Percentiles rank a stretch among this genome's conserved stretches.
These are phyloP conservation scores for Aspergillus incahuasiensis DNA, from an alignment of 495 filamentous ascomycete genomes.

Conservation along the genomic window DNA sequence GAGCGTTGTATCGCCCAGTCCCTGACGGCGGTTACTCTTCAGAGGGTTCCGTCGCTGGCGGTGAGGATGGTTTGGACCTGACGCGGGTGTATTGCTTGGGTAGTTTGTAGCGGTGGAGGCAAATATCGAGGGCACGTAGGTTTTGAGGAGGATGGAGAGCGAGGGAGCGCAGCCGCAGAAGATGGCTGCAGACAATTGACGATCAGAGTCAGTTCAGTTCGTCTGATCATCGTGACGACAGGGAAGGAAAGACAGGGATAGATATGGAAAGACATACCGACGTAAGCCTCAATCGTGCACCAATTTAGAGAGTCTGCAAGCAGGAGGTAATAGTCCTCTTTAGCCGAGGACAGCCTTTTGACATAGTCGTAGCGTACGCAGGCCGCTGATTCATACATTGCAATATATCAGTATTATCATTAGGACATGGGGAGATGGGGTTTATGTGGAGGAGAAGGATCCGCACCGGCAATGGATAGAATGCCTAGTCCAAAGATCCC, in stretches of 20 bases:
- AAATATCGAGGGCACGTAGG: neutral
- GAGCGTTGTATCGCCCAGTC: neutral
- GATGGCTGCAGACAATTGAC: constrained; percentile 10
- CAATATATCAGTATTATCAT: no score
- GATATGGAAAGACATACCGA: constrained; percentile 2
- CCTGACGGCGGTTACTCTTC: neutral
- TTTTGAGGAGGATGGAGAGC: neutral
- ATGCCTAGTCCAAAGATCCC: constrained; percentile 11
- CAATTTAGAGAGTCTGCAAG: constrained; percentile 16
- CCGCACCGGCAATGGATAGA: constrained; percentile 10
- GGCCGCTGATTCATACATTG: no score
- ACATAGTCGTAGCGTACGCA: no score
- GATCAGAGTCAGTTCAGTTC: no score
- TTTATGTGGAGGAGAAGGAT: no score
- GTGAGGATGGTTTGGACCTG: neutral
- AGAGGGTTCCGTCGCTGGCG: neutral
- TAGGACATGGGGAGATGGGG: no score
- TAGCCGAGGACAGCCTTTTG: neutral
- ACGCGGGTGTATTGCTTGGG: no score
- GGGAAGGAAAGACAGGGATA: no score
- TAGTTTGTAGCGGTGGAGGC: no score
- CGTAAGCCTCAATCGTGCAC: constrained; percentile 15
- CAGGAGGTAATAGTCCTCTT: constrained; percentile 13
- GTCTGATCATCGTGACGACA: no score
- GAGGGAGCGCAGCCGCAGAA: constrained; percentile 14